A percentile compares a stretch with the other conserved stretches of the same genome.
These are phyloP conservation scores for Tulasnella sp. DNA, from an alignment of 768 basidiomycete genomes.

Conservation along the genomic window DNA sequence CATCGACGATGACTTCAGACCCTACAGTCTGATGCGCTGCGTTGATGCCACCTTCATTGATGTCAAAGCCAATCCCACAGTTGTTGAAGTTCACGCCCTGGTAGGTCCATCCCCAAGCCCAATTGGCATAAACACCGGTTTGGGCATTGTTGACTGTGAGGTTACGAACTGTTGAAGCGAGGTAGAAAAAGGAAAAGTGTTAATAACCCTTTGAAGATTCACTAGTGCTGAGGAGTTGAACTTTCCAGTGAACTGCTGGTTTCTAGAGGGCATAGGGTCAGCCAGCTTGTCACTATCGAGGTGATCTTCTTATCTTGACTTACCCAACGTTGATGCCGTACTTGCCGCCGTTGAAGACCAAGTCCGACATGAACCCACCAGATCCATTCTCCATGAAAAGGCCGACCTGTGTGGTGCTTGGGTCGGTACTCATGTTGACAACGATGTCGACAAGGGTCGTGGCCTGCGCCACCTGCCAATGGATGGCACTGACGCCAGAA, in stretches of 20 bases:
- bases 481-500: slow-evolving; percentile 38
- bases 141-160: slow-evolving; percentile 46
- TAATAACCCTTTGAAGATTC: too few relatives aligned
- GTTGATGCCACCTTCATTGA: slow-evolving; percentile 3
- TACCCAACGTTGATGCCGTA: slow-evolving; percentile 63
- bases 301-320: too few relatives aligned
- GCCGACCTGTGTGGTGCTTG: slow-evolving; percentile 60
- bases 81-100: slow-evolving; percentile 42
- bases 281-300: too few relatives aligned
- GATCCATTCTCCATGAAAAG: slow-evolving; percentile 20
- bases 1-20: slow-evolving; percentile 53
- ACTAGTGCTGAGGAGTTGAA: too few relatives aligned
- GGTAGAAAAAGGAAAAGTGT: background rate
- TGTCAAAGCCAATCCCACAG: slow-evolving; percentile 21
- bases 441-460: slow-evolving; percentile 65
- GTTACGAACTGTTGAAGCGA: slow-evolving; percentile 38
- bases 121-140: background rate
- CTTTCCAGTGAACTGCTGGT: slow-evolving; percentile 41
- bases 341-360: slow-evolving; percentile 23
- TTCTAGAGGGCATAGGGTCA: too few relatives aligned
- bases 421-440: slow-evolving; percentile 57
- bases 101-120: slow-evolving; percentile 37
- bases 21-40: slow-evolving; percentile 37
- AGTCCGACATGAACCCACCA: slow-evolving; percentile 23
- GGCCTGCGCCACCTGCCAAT: slow-evolving; percentile 76